Base-by-base conservation (phyloP, 495 filamentous ascomycete species). In the Penicillium odoratum region DNA sequence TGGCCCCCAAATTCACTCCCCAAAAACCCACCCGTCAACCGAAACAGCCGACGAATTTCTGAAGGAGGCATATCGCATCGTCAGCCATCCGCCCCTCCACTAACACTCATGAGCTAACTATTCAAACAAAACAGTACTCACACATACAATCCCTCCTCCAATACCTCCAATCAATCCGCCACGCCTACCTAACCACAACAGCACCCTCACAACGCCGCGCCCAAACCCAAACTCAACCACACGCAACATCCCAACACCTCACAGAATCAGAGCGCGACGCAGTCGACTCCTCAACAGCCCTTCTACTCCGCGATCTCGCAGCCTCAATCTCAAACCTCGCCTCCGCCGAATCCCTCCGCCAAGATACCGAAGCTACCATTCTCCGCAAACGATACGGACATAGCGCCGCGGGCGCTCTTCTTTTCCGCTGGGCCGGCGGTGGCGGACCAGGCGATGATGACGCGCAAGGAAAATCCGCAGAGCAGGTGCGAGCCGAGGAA, bases 11-110 rank as follows among this genome's bases (percentile, higher is more conserved):
- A 55, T 54, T 5, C 31, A 53, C 9, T 7, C 43, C 8, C 44
- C 45, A 26, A 15, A 36, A 53, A 21, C 57, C 47, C 50, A 25
- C 2, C 70, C 71, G 48, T 66, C 81, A 7, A 70, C 74, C 43
- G 79, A 83, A 58, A 78, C 74, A 34, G 77, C 89, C 50, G 91
- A 97, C 69, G 89, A 91, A 74, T 98, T 98, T 69, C 81, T 98
- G 33, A 93, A 94, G 73, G 95, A 98, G 77, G 94, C 94, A 48
- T 91, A 96, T 74, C 83, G 87, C 73, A 98, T 98, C 64, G 94
- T 95, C 74, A 67, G 85, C 66, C 51, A 25, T 56, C 40, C 57
- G 57, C 42, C 48, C 58, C 26, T 52, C 29, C 29, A 30, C 58
- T 33, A 34, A 52, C 46, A 34, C 45, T 16, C 38, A 5, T 28